Base-by-base conservation (phyloP, 2,329 filamentous ascomycete genomes). In the Epichloe sylvatica region DNA sequence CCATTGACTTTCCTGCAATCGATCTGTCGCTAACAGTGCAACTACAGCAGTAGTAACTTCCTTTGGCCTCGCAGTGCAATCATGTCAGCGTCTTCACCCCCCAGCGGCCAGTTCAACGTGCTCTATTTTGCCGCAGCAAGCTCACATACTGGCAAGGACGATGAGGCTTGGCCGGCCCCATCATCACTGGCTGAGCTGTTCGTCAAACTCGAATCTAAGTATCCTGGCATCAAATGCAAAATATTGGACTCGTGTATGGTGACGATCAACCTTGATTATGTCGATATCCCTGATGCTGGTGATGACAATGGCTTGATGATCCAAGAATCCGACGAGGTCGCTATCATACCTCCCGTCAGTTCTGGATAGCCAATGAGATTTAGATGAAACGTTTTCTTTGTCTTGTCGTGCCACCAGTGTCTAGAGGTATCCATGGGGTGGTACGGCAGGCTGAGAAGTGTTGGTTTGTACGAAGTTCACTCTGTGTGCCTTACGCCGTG, bases 281-380 rank as follows among this genome's bases (percentile, higher is more conserved):
- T 91, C 60, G 84, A 92, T 61, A 58, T 87, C 11, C 71, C 75
- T 11, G 71, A 71, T 39, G 66, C 67, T 34, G 65, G 65, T 17
- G 64, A 67, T 17, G 60, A 59, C 15, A 60, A 62, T 8, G 68
- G 68, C 15, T 56, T 71, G 25, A 62, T 78, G 50, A 84, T 94
- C 51, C 67, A 79, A 47, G 78, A 79, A 54, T 85, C 83, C 30
- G 87, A 94, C 61, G 88, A 94, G 68, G 86, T 94, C 49, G 88
- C 84, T 40, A 84, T 94, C 36, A 91, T 94, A 51, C 87, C 88
- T 35, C 87, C 88, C 9, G 88, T 94, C 56, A 94, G 87, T 71
- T 89, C 87, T 37, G 87, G 87, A 4, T 92, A 66, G 74, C 51
- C 46, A 44, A 49, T 6, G 11, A 48, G 33, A 23, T 40, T 33